Evolutionary conservation across 2,329 filamentous ascomycete species (phyloP).

Genomic region (Rutstroemia sydowiana): DNA sequence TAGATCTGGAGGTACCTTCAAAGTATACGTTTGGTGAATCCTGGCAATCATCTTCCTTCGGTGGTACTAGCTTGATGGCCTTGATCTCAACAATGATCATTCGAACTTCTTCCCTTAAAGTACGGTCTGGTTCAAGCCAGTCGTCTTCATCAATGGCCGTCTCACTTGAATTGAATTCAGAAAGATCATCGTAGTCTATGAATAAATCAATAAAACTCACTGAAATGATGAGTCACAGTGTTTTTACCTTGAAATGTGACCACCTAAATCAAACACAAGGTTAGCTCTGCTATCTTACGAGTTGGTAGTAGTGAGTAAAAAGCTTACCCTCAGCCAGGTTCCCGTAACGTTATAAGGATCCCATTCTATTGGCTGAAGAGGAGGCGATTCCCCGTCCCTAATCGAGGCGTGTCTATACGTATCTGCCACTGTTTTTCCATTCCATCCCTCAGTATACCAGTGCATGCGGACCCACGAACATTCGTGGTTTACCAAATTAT

Average conservation of each 20-base stretch:
- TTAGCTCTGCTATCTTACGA: slow-evolving; percentile 9
- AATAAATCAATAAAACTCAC: too few species aligned
- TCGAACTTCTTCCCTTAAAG: slow-evolving; percentile 65
- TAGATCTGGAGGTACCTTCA: slow-evolving; percentile 49
- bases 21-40: slow-evolving; percentile 62
- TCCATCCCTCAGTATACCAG: slow-evolving; percentile 10
- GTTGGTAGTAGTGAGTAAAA: neutral
- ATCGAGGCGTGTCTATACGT: slow-evolving; percentile 10
- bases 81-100: slow-evolving; percentile 62
- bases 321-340: slow-evolving; percentile 58
- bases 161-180: neutral
- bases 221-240: too few species aligned
- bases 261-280: slow-evolving; percentile 27
- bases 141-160: neutral
- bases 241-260: slow-evolving; percentile 38
- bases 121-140: slow-evolving; percentile 45
- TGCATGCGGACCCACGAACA: neutral
- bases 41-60: slow-evolving; percentile 50
- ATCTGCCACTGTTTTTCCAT: neutral
- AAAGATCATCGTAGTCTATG: slow-evolving; percentile 31
- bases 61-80: slow-evolving; percentile 52
- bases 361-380: neutral
- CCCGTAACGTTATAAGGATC: slow-evolving; percentile 48
- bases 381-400: neutral
- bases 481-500: neutral